These are phyloP conservation scores for Baeospora myosura DNA, from an alignment of 1,284 basidiomycete species.

Conservation along the genomic window DNA sequence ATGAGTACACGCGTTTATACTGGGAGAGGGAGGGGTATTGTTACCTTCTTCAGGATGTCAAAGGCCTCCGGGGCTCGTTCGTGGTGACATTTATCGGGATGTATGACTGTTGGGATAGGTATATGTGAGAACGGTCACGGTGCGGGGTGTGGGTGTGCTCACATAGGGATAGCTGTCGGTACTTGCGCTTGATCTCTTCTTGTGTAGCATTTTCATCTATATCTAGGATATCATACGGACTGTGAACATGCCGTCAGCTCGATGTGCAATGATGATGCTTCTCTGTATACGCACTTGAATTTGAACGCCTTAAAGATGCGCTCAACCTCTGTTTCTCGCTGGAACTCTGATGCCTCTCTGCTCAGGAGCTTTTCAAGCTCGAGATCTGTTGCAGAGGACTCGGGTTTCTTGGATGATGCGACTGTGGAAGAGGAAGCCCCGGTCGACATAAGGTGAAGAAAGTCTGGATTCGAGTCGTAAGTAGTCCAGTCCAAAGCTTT, in stretches of 20 bases:
- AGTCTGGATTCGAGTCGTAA: too few relatives aligned
- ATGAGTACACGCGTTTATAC: not conserved
- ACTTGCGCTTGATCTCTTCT: conserved; percentile 75
- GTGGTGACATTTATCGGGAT: conserved; percentile 80
- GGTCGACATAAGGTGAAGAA: too few relatives aligned
- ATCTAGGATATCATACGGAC: conserved; percentile 75
- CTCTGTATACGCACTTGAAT: conserved; percentile 70
- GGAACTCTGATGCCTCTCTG: conserved; percentile 75
- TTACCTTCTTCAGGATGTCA: conserved; percentile 76
- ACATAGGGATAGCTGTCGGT: conserved; percentile 77
- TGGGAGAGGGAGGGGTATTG: conserved; percentile 10
- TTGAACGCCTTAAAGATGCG: conserved; percentile 80
- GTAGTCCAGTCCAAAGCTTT: too few relatives aligned
- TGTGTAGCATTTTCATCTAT: conserved; percentile 53
- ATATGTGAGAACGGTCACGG: conserved; percentile 4
- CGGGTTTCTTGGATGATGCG: too few relatives aligned
- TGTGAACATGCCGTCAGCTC: conserved; percentile 19
- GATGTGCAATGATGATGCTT: conserved; percentile 1
- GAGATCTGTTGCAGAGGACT: too few relatives aligned
- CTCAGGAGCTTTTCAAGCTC: conserved; percentile 71
- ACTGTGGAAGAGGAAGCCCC: too few relatives aligned
- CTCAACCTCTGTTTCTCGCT: conserved; percentile 78
- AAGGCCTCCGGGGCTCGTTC: conserved; percentile 76
- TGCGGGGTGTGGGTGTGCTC: conserved; percentile 24
- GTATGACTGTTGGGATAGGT: conserved; percentile 52